Evolutionary conservation across 148 eudicot species (phyloP).

Genomic region (Chenopodium suecicum): DNA sequence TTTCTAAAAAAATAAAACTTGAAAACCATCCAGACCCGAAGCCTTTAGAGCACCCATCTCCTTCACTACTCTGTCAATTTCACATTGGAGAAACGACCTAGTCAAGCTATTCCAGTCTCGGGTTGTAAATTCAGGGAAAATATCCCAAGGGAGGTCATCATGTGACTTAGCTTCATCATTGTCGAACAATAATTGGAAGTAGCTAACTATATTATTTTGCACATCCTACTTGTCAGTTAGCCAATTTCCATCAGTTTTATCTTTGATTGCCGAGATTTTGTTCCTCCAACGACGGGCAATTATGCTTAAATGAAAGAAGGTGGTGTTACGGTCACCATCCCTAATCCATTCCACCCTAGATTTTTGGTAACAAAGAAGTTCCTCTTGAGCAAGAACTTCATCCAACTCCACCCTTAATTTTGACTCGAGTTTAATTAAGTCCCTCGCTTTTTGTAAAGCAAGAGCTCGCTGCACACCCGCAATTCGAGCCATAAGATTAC

Average conservation of each 20-base stretch:
- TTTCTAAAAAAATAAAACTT: background rate
- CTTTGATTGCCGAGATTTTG: background rate
- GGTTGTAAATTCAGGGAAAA: background rate
- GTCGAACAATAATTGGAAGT: too few species aligned
- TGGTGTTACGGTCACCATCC: background rate
- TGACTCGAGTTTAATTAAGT: background rate
- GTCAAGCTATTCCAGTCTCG: background rate
- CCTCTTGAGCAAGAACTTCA: background rate
- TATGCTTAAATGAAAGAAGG: background rate
- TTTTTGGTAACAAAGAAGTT: background rate
- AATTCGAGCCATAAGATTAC: too few species aligned
- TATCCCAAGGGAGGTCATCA: too few species aligned
- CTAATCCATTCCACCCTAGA: background rate
- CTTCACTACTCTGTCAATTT: background rate
- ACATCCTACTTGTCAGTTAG: too few species aligned
- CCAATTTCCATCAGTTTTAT: background rate
- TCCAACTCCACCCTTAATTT: background rate
- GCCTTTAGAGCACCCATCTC: background rate
- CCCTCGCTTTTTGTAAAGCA: background rate
- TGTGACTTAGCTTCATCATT: too few species aligned
- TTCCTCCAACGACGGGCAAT: background rate
- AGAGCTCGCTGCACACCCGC: too few species aligned
- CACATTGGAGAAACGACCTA: background rate
- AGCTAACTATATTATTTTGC: too few species aligned
- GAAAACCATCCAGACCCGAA: background rate